Evolutionary conservation across 2,329 filamentous ascomycete genomes (phyloP).

Genomic region (Gnomoniopsis smithogilvyi): DNA sequence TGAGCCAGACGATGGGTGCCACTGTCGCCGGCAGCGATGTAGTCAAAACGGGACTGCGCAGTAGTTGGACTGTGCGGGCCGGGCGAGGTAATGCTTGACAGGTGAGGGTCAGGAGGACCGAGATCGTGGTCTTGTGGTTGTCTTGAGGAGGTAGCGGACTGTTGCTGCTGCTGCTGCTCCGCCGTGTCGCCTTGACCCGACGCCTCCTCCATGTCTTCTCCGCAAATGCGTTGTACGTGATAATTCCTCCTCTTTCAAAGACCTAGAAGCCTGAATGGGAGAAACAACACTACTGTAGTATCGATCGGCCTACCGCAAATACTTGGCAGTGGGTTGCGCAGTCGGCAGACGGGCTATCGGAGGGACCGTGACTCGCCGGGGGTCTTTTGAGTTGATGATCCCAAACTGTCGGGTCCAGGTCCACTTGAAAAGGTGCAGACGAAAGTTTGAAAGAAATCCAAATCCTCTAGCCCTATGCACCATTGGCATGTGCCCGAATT

Average conservation of each 20-base stretch:
- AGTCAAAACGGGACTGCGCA: slow-evolving; percentile 6
- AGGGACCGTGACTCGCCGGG: not conserved
- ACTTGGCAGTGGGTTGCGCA: not conserved
- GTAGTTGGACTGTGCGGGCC: not conserved
- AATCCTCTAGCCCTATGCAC: not conserved
- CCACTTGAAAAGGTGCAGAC: not conserved
- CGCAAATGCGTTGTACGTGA: not conserved
- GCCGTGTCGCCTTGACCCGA: not conserved
- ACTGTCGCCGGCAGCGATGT: not conserved
- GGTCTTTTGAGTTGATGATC: not conserved
- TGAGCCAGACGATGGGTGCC: not conserved
- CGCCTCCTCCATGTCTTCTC: slow-evolving; percentile 3
- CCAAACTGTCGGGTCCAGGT: not conserved
- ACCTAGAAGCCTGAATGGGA: slow-evolving; percentile 10
- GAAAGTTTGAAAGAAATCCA: not conserved
- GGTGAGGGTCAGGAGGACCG: not conserved
- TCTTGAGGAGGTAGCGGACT: not conserved
- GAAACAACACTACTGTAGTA: not conserved
- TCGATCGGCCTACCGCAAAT: not conserved
- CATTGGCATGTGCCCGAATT: not conserved
- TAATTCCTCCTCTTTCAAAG: not conserved
- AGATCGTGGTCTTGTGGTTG: not conserved
- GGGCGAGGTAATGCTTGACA: not conserved
- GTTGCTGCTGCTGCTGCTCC: not conserved
- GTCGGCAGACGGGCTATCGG: not conserved